Evolutionary conservation across 345 rosid genomes (phyloP).

Genomic region (Gossypium raimondii): DNA sequence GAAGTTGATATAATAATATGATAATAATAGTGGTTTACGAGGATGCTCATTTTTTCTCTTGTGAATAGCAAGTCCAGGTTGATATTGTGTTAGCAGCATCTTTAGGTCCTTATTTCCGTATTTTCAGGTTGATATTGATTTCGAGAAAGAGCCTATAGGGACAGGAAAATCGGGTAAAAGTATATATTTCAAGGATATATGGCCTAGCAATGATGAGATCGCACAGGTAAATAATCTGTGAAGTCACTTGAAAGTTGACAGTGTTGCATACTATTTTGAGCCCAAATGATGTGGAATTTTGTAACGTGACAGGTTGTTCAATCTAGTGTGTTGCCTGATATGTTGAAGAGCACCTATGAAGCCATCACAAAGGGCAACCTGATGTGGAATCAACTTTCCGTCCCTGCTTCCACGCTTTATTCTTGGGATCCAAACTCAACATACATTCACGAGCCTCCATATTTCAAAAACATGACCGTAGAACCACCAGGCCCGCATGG

Average conservation of each 20-base stretch:
- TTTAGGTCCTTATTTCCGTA: neutral
- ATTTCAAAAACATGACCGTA: constrained; percentile 67
- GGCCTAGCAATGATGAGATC: constrained; percentile 76
- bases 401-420: constrained; percentile 47
- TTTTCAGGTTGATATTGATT: constrained; percentile 78
- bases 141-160: constrained; percentile 77
- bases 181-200: constrained; percentile 64
- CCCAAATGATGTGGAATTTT: neutral
- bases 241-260: neutral
- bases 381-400: constrained; percentile 69
- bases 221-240: constrained; percentile 41
- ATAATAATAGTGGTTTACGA: neutral
- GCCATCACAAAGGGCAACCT: constrained; percentile 74
- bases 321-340: constrained; percentile 62
- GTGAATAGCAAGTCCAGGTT: neutral
- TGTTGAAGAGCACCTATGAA: constrained; percentile 73
- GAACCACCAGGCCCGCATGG: constrained; percentile 70
- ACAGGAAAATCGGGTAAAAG: constrained; percentile 57
- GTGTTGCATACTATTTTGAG: neutral
- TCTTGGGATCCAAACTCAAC: constrained; percentile 80
- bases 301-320: constrained; percentile 53
- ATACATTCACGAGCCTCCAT: constrained; percentile 82
- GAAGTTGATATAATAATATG: neutral
- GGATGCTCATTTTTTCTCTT: neutral
- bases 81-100: neutral